These are phyloP conservation scores for Przewalskia tangutica DNA, from an alignment of 257 asterid species.

Conservation along the genomic window DNA sequence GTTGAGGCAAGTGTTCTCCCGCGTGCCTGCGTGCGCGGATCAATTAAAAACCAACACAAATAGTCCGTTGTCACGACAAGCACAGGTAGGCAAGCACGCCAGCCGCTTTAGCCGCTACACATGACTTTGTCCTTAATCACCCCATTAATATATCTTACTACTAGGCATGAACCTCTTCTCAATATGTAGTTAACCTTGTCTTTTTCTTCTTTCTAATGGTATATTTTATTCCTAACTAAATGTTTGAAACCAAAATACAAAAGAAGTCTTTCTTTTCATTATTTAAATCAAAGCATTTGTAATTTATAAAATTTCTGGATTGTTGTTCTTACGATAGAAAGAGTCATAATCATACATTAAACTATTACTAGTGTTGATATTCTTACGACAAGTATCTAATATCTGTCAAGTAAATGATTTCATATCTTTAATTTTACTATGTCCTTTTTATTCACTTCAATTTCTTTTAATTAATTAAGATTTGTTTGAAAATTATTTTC, in stretches of 20 bases:
- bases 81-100: not conserved
- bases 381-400: not conserved
- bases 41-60: no score
- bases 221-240: not conserved
- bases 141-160: no score
- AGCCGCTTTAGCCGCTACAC: not conserved
- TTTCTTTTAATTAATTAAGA: not conserved
- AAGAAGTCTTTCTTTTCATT: not conserved
- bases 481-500: no score
- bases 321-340: not conserved
- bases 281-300: not conserved
- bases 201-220: no score
- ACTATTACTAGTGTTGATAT: no score
- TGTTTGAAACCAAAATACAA: not conserved
- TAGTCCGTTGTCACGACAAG: not conserved
- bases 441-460: not conserved
- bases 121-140: not conserved
- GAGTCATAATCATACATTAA: not conserved
- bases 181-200: not conserved
- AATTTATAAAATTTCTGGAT: not conserved
- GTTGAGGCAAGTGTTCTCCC: constrained; percentile 9
- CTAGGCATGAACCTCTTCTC: no score
- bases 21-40: not conserved
- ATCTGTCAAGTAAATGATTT: not conserved
- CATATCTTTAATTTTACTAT: no score